phyloP scores from a whole-genome alignment of 179 eudicot genomes.

The Heliamphora ciliata region DNA sequence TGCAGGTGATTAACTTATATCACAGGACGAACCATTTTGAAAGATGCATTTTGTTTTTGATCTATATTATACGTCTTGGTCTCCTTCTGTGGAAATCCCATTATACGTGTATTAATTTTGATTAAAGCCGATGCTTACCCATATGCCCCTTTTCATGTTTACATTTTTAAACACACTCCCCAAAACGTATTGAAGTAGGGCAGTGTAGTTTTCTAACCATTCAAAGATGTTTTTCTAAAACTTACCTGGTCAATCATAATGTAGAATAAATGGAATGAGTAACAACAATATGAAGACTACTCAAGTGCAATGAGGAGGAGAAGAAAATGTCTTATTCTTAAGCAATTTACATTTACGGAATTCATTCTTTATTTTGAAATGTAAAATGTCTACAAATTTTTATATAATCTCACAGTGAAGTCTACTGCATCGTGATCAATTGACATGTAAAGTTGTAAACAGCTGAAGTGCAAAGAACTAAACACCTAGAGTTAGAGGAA shows the following conservation, averaged over 20 bases:
- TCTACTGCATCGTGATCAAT: not conserved
- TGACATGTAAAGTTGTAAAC: not conserved
- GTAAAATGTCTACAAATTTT: not conserved
- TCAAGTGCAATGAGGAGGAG: not conserved
- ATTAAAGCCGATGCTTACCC: too few species aligned
- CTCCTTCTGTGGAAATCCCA: too few species aligned
- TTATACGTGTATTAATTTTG: too few species aligned
- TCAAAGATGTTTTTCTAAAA: too few species aligned
- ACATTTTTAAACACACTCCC: too few species aligned
- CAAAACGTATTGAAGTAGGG: too few species aligned
- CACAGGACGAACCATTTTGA: not conserved
- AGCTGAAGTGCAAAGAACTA: too few species aligned
- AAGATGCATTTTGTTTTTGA: not conserved
- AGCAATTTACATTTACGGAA: not conserved
- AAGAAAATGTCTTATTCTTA: not conserved
- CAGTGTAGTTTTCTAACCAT: too few species aligned
- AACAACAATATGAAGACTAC: not conserved
- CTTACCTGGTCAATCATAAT: not conserved
- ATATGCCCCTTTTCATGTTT: too few species aligned
- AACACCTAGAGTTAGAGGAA: too few species aligned
- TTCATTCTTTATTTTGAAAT: not conserved
- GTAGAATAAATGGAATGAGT: not conserved
- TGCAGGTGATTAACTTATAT: slow-evolving; percentile 52
- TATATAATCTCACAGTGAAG: not conserved
- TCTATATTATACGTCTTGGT: not conserved